Base-by-base conservation (phyloP, 2,329 filamentous ascomycete genomes). In the Paecilomyces variotii region DNA sequence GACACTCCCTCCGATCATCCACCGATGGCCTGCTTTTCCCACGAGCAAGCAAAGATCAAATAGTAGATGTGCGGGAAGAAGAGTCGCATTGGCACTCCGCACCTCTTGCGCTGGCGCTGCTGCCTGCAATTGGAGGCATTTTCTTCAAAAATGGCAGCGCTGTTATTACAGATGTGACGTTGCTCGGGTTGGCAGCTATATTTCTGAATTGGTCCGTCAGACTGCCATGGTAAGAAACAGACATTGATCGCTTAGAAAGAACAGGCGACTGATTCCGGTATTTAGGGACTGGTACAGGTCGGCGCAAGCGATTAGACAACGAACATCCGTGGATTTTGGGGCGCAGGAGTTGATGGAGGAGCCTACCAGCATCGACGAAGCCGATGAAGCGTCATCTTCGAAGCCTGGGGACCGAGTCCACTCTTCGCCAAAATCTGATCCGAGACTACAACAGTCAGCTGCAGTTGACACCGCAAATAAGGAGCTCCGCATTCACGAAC, bases 191-290 rank as follows among this genome's bases (percentile, higher is more conserved):
- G 61, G 89, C 90, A 1, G 90, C 88, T 3, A 82, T 97, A 52
- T 95, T 97, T 68, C 79, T 97, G 61, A 92, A 96, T 71, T 97
- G 91, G 90, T 92, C 90, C 54, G 88, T 97, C 51, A 87, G 90
- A 58, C 80, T 94, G 64, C 93, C 93, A 65, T 97, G 93, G 92
- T 92, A 78, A 70, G 82, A 65, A 51, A 56, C 19, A 56, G 60
- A 55, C 34, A 50, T n/a, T 57, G 10, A 57, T 55, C 50, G 57
- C 59, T 56, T 57, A 59, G 24, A 19, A 24, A 45, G 53, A 54
- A 26, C 14, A 19, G 10, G 26, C 14, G 5, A 50, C 50, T 56
- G 24, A 35, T 57, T 62, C 58, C 58, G 54, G 62, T 24, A 34
- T 30, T 9, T 54, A 87, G 85, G 85, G 80, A 84, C 56, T 91